phyloP scores from a whole-genome alignment of 352 stramenopile species.

The Phytophthora lateralis region DNA sequence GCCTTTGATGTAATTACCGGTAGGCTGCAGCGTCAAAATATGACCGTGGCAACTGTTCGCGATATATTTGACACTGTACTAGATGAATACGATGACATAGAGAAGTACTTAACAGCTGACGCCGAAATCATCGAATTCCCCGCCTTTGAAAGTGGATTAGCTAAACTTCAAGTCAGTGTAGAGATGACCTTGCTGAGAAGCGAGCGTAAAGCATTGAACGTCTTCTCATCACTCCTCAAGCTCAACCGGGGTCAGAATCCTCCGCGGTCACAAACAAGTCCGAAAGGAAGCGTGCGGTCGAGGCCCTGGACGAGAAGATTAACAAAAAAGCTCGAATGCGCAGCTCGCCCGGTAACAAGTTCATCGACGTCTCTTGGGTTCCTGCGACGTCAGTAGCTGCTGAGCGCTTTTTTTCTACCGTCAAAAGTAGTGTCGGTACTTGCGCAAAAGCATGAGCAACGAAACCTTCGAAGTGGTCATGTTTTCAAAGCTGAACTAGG shows the following conservation, averaged over 20 bases:
- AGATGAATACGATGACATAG: conserved; percentile 2
- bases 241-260: too few species aligned
- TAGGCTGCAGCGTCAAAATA: conserved; percentile 5
- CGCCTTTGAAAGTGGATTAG: conserved; percentile 3
- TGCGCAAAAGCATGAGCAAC: not conserved
- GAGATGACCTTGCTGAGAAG: not conserved
- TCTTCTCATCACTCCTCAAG: too few species aligned
- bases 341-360: not conserved
- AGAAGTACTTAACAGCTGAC: conserved; percentile 1
- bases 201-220: not conserved
- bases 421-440: conserved; percentile 11
- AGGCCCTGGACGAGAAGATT: not conserved
- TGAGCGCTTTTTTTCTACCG: conserved; percentile 9
- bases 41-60: conserved; percentile 9
- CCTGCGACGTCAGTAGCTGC: conserved; percentile 5
- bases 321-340: not conserved
- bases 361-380: conserved; percentile 6
- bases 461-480: too few species aligned
- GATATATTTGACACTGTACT: conserved; percentile 13
- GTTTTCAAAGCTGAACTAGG: too few species aligned
- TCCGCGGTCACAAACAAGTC: not conserved
- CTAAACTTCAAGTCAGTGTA: conserved; percentile 1
- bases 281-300: not conserved
- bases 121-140: conserved; percentile 3
- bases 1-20: conserved; percentile 10